Evolutionary conservation across 768 basidiomycete species (phyloP).

Genomic region (Psilocybe tampanensis): DNA sequence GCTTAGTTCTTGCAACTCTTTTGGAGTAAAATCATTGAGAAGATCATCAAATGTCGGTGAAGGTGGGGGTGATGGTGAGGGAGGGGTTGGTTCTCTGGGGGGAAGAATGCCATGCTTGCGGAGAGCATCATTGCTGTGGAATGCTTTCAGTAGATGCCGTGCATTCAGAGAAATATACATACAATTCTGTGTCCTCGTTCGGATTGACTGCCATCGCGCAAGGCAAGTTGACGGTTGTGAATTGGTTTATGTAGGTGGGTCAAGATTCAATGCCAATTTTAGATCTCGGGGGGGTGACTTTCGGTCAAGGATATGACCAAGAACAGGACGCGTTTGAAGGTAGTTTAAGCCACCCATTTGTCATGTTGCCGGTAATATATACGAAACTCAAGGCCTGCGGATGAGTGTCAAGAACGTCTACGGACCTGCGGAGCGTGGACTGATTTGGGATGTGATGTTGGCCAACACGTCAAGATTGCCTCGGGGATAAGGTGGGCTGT

Average conservation of each 20-base stretch:
- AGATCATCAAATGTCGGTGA: slow-evolving; percentile 72
- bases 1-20: slow-evolving; percentile 66
- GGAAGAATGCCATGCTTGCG: slow-evolving; percentile 92
- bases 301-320: no score
- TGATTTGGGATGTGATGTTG: no score
- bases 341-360: no score
- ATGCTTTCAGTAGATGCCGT: not conserved
- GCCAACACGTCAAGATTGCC: no score
- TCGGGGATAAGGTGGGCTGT: not conserved
- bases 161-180: slow-evolving; percentile 30
- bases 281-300: no score
- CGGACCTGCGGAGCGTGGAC: not conserved
- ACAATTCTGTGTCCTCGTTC: slow-evolving; percentile 98
- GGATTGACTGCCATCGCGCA: slow-evolving; percentile 68
- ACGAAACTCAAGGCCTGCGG: no score
- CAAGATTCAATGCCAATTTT: no score
- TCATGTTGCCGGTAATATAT: no score
- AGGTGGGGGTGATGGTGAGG: slow-evolving; percentile 79
- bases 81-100: slow-evolving; percentile 66
- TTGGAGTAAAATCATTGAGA: slow-evolving; percentile 61
- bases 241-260: no score
- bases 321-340: no score
- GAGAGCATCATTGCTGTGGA: slow-evolving; percentile 83
- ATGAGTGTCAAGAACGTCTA: no score
- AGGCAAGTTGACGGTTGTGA: no score